Conservation (phyloP, 352 stramenopile species). For the Phytophthora sojae region DNA sequence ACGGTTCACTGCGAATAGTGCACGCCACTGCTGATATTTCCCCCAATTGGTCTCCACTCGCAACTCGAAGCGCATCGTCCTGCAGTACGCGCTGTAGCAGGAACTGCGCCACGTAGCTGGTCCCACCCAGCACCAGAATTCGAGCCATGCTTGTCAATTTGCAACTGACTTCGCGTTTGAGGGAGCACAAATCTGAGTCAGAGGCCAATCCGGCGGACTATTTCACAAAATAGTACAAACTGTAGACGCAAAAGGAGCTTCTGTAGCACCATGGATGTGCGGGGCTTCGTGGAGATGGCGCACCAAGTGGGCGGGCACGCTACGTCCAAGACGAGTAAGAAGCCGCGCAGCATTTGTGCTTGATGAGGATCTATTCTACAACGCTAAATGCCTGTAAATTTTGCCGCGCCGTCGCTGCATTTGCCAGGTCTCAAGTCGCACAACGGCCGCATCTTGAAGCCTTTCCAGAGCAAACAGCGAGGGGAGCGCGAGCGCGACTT, state of each 20-base stretch:
- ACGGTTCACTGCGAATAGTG: slow-evolving; percentile 40
- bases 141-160: slow-evolving; percentile 33
- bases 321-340: slow-evolving; percentile 69
- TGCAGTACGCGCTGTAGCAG: slow-evolving; percentile 45
- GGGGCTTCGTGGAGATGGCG: slow-evolving; percentile 57
- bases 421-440: slow-evolving; percentile 66
- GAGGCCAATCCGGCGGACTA: slow-evolving; percentile 12
- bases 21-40: slow-evolving; percentile 37
- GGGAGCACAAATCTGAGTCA: slow-evolving; percentile 5
- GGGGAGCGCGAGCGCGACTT: slow-evolving; percentile 81
- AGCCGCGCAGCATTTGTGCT: background rate
- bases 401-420: background rate
- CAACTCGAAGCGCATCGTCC: slow-evolving; percentile 5
- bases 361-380: background rate
- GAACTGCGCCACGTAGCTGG: slow-evolving; percentile 79
- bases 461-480: slow-evolving; percentile 84
- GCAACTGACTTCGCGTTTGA: background rate
- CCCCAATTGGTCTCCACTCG: background rate
- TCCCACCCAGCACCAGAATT: slow-evolving; percentile 64
- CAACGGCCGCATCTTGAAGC: slow-evolving; percentile 83
- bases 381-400: background rate
- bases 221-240: slow-evolving; percentile 3
- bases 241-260: background rate
- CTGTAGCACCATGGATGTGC: slow-evolving; percentile 9
- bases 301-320: slow-evolving; percentile 86